Conservation (phyloP, 805 yeast genomes). For the Saturnispora gosingensis region DNA sequence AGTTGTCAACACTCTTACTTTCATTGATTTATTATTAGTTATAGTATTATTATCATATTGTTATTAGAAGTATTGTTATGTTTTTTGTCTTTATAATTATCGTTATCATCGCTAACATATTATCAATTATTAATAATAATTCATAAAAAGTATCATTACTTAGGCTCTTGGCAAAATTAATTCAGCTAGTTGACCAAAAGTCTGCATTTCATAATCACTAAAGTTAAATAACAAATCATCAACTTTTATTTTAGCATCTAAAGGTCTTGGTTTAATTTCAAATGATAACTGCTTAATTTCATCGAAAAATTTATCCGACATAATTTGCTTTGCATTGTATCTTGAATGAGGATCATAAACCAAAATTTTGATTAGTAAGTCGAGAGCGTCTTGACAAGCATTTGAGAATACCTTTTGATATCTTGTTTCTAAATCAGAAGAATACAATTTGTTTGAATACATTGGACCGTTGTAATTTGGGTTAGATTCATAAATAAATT, state of each 20-base stretch:
- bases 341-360: constrained; percentile 87
- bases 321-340: constrained; percentile 67
- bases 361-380: constrained; percentile 67
- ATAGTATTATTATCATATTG: not conserved
- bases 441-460: constrained; percentile 47
- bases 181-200: constrained; percentile 21
- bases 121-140: not conserved
- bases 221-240: constrained; percentile 52
- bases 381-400: constrained; percentile 81
- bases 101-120: constrained; percentile 2
- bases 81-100: not conserved
- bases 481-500: constrained; percentile 64
- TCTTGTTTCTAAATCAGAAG: constrained; percentile 20
- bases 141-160: constrained; percentile 1
- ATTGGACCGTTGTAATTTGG: constrained; percentile 70
- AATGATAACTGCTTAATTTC: constrained; percentile 58
- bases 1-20: not conserved
- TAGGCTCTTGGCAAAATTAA: constrained; percentile 19
- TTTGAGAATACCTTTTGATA: constrained; percentile 61
- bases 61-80: not conserved
- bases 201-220: constrained; percentile 49
- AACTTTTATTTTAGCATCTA: constrained; percentile 29
- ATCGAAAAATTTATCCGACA: constrained; percentile 84
- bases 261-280: constrained; percentile 26
- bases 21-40: not conserved